phyloP scores from a whole-genome alignment of 768 basidiomycete genomes.

The Mycena chlorophos region DNA sequence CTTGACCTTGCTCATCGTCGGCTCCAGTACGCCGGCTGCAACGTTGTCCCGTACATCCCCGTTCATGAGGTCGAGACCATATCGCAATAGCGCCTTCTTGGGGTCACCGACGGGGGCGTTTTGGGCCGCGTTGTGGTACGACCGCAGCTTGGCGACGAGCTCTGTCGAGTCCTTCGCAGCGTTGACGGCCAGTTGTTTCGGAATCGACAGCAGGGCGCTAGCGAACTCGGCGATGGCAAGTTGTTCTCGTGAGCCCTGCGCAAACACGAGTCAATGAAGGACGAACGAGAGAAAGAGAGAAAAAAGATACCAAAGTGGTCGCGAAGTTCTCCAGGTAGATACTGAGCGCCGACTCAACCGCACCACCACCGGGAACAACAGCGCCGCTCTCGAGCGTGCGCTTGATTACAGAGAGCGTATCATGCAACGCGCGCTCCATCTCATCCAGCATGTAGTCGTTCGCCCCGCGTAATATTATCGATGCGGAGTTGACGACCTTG shows the following conservation, averaged over 20 bases:
- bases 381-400: conserved; percentile 93
- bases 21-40: conserved; percentile 89
- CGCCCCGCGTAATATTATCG: conserved; percentile 92
- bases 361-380: conserved; percentile 96
- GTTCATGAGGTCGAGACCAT: conserved; percentile 92
- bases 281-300: not conserved
- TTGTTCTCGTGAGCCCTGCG: conserved; percentile 96
- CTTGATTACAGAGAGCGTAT: conserved; percentile 93
- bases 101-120: conserved; percentile 88
- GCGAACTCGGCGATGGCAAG: conserved; percentile 99
- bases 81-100: conserved; percentile 85
- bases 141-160: conserved; percentile 92
- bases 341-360: conserved; percentile 94
- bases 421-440: conserved; percentile 97
- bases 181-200: conserved; percentile 95
- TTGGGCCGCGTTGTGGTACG: conserved; percentile 96
- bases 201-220: conserved; percentile 86
- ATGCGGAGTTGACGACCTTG: conserved; percentile 90
- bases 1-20: conserved; percentile 95
- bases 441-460: conserved; percentile 99
- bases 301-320: conserved; percentile 78
- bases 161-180: conserved; percentile 99
- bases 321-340: conserved; percentile 99
- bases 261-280: conserved; percentile 12
- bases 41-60: conserved; percentile 96